Base-by-base conservation (phyloP, 441 rosid species). In the Arabidopsis hybrid region DNA sequence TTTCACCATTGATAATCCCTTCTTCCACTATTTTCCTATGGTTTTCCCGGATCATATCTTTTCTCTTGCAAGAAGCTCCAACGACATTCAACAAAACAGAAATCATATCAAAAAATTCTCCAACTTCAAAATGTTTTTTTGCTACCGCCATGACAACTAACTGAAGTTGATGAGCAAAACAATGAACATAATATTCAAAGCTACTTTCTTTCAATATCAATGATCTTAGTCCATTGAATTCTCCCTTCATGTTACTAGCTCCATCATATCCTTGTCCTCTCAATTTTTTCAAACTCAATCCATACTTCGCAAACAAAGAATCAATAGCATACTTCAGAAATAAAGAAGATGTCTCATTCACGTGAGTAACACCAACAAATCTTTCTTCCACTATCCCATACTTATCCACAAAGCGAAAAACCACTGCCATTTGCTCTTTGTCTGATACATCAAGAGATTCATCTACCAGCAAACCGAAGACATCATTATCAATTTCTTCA, bases 111-210 rank as follows among this genome's bases (percentile, higher is more conserved):
- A 43, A 11, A 43, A 12, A 43, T 4, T 43, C 16, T 43, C 16
- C 47, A 11, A 43, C n/a, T 43, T 43, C 16, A 43, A 43, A 43
- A 12, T 43, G 14, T n/a, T 43, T 43, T 43, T 43, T 43, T 4
- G 47, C 47, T 11, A 42, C 47, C 5, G 47, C 14, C 14, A 63
- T 49, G 6, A 40, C 10, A 40, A 39, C 50, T 13, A 61, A 8
- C 10, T 61, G 18, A 42, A 61, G 51, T 8, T 61, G 68, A 31
- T 46, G 42, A 64, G 56, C 42, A 64, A 64, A 65, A 2, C 45
- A 34, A 49, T 65, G 40, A 10, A 49, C 40, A 32, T 65, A 34
- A 65, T 50, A 47, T 31, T n/a, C 16, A 12, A 16, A 46, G 12
- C 10, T 16, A 8, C 7, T 34, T 65, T 47, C n/a, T 8, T 32